Base-by-base conservation (phyloP, 2,329 filamentous ascomycete species). In the Diaporthe ampelina region DNA sequence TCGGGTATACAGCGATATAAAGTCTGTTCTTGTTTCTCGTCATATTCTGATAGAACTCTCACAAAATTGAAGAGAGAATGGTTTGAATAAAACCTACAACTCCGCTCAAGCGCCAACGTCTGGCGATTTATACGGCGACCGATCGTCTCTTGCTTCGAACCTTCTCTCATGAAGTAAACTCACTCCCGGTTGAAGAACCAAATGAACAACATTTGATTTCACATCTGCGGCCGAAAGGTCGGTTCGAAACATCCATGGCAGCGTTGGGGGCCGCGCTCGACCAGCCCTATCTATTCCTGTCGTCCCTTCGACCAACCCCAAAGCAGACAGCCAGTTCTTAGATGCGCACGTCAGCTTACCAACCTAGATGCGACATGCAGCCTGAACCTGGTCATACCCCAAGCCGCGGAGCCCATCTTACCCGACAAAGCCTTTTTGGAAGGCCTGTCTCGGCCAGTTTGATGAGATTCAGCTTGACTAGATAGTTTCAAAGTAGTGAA, bases 1-100 rank as follows among this genome's bases (percentile, higher is more conserved):
- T 70, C 0, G 67, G 67, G 29, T 70, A 70, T 19, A 70, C 67
- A 4, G 52, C 67, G 26, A 70, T 13, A 24, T 45, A 70, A 19
- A 70, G 67, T 54, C 67, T 40, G 10, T 70, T 70, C 67, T 70
- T 70, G 37, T 70, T 70, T 45, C 17, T 48, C 11, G 19, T 24
- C 67, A 57, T 65, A 1, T 17, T 50, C 19, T 3, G 21, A 8
- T 19, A 40, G 32, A 2, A 24, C 2, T 21, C 1, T 19, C 21
- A 10, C 21, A 50, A 24, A 50, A n/a, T 1, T 1, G 1, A n/a
- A 24, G 21, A 8, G 9, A 40, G 40, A 32, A 40, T 37, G n/a
- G n/a, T 15, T 4, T 5, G 24, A 8, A n/a, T 13, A 5, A 26
- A 21, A 13, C 4, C 0, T 11, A 10, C 6, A 17, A n/a, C 7